Evolutionary conservation across 371 early-diverging fungal species (phyloP).

Genomic region (Capillidium heterosporum): DNA sequence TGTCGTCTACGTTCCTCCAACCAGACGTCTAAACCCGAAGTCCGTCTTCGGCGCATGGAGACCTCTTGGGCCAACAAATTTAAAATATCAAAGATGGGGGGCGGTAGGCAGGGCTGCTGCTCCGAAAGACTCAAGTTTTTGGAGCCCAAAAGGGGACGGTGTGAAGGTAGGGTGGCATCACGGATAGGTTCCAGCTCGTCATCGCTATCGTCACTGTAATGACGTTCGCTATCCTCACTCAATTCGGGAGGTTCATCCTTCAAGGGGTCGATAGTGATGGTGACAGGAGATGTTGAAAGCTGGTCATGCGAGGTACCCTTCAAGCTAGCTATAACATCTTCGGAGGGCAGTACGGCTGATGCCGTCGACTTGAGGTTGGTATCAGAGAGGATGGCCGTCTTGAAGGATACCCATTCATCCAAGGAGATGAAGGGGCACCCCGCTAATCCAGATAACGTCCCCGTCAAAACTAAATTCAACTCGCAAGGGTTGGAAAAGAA

Average conservation of each 20-base stretch:
- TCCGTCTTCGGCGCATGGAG: conserved; percentile 9
- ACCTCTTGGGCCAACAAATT: conserved; percentile 14
- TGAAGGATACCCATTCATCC: conserved; percentile 61
- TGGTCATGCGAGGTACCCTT: background rate
- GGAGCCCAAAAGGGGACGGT: background rate
- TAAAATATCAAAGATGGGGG: conserved; percentile 1
- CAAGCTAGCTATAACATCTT: background rate
- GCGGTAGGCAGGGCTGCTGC: background rate
- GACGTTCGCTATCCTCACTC: background rate
- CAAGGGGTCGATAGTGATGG: too few relatives aligned
- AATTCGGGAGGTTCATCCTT: background rate
- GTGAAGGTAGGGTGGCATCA: background rate
- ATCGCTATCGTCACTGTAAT: background rate
- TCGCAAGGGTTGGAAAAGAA: conserved; percentile 77
- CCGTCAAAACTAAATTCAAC: conserved; percentile 78
- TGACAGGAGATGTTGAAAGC: too few relatives aligned
- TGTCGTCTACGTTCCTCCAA: background rate
- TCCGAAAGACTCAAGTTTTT: background rate
- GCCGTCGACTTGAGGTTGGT: conserved; percentile 6
- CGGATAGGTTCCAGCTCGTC: background rate
- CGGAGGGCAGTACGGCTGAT: conserved; percentile 10
- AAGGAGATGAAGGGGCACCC: conserved; percentile 53
- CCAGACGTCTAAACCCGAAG: background rate
- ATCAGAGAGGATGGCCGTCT: conserved; percentile 14
- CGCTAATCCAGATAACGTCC: conserved; percentile 64